Conservation (phyloP, 1,284 basidiomycete genomes). For the Papiliotrema flavescens region DNA sequence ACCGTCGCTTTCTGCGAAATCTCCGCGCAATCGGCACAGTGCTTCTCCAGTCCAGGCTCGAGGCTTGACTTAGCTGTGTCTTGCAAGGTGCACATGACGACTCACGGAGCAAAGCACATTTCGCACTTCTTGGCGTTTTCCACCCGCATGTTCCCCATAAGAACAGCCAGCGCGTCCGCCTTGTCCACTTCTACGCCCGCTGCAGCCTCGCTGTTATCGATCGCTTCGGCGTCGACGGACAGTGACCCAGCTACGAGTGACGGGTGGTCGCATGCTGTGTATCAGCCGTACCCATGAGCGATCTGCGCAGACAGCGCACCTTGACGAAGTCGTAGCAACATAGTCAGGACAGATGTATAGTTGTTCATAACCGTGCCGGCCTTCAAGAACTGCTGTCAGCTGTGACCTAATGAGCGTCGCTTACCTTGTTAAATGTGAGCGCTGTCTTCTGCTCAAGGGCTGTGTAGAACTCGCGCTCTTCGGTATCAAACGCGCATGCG, state of each 20-base stretch:
- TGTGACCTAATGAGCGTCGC: conserved; percentile 3
- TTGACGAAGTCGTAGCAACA: conserved; percentile 83
- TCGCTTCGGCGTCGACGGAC: conserved; percentile 64
- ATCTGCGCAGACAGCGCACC: conserved; percentile 52
- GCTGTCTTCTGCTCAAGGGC: conserved; percentile 72
- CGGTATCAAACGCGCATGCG: conserved; percentile 64
- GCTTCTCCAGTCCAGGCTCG: conserved; percentile 2
- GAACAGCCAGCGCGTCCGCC: conserved; percentile 69
- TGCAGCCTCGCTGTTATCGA: conserved; percentile 59
- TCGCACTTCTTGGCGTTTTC: conserved; percentile 61
- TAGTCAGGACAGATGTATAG: conserved; percentile 79
- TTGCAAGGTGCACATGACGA: conserved; percentile 8
- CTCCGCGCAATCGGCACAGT: conserved; percentile 17
- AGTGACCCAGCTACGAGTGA: conserved; percentile 72
- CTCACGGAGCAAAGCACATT: conserved; percentile 68
- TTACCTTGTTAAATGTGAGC: conserved; percentile 62
- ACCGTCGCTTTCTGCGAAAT: conserved; percentile 15
- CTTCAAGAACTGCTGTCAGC: conserved; percentile 53
- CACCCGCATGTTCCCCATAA: conserved; percentile 69
- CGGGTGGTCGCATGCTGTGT: conserved; percentile 81
- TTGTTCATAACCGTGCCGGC: conserved; percentile 58
- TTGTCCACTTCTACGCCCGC: conserved; percentile 59
- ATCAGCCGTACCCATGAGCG: conserved; percentile 3
- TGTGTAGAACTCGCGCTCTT: conserved; percentile 79
- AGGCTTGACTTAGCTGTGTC: conserved; percentile 5